These are phyloP conservation scores for Leucosporidium scottii DNA, from an alignment of 768 basidiomycete genomes.

Conservation along the genomic window DNA sequence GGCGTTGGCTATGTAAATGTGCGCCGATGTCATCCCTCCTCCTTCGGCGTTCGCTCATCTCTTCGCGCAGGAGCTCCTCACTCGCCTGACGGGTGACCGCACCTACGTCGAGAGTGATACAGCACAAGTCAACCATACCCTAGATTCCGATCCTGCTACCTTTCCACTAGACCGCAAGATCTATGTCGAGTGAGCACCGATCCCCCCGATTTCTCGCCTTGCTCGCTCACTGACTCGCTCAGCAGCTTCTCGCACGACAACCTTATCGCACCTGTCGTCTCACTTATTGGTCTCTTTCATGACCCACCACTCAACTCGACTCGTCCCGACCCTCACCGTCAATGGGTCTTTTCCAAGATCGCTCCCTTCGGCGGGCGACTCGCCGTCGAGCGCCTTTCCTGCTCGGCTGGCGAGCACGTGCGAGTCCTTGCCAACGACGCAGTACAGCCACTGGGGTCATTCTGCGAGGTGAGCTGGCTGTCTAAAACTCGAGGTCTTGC, in stretches of 20 bases:
- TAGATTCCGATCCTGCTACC: neutral
- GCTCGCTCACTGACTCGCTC: neutral
- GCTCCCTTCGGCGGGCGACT: neutral
- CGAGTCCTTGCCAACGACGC: neutral
- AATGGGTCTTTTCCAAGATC: neutral
- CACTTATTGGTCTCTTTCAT: neutral
- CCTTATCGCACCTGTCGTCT: neutral
- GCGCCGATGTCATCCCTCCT: neutral
- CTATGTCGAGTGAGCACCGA: neutral
- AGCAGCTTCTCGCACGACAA: neutral
- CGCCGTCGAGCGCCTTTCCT: neutral
- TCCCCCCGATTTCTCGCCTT: neutral
- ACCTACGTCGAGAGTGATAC: neutral
- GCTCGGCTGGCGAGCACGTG: neutral
- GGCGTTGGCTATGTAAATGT: neutral
- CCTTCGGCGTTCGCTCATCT: neutral
- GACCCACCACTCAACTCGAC: neutral
- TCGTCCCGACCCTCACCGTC: neutral
- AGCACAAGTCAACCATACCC: neutral
- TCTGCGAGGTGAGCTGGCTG: neutral
- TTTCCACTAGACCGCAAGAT: neutral
- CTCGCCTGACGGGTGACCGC: neutral
- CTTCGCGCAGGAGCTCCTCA: neutral
- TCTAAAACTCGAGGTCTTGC: too few relatives aligned
- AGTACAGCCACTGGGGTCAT: neutral